These are phyloP conservation scores for Pseudocercospora musae DNA, from an alignment of 2,329 filamentous ascomycete species.

Conservation along the genomic window DNA sequence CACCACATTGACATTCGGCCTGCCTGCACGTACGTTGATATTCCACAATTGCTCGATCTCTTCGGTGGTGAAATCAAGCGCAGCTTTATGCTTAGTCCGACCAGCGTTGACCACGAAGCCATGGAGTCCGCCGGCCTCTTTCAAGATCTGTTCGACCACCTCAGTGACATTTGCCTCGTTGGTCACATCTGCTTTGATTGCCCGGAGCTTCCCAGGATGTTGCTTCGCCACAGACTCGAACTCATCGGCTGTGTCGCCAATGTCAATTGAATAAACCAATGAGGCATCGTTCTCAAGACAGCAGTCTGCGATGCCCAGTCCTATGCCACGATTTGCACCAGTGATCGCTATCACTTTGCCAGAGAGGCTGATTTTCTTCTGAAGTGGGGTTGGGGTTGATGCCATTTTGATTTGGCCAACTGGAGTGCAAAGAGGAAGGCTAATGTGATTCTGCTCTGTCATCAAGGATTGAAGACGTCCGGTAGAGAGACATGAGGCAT, in stretches of 20 bases:
- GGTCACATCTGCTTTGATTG: slow-evolving; percentile 48
- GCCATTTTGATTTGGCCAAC: background rate
- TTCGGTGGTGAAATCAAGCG: slow-evolving; percentile 49
- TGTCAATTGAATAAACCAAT: slow-evolving; percentile 48
- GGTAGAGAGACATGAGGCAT: background rate
- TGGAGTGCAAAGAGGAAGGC: background rate
- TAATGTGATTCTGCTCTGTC: background rate
- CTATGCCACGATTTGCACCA: slow-evolving; percentile 49
- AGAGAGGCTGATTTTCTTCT: slow-evolving; percentile 17
- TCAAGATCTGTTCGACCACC: slow-evolving; percentile 46
- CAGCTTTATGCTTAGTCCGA: slow-evolving; percentile 52
- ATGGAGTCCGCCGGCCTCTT: slow-evolving; percentile 44
- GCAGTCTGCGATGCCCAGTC: slow-evolving; percentile 47
- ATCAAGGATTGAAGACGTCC: background rate
- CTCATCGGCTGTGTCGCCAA: slow-evolving; percentile 43
- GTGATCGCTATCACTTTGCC: slow-evolving; percentile 49
- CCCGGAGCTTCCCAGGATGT: slow-evolving; percentile 42
- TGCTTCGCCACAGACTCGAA: slow-evolving; percentile 40
- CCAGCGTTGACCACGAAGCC: slow-evolving; percentile 54
- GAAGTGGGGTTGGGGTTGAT: background rate
- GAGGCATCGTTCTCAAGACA: slow-evolving; percentile 47
- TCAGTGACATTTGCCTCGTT: slow-evolving; percentile 45
- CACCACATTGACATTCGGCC: background rate
- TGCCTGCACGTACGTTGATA: slow-evolving; percentile 34
- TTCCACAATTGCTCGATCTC: slow-evolving; percentile 46